A percentile compares a stretch with the other conserved stretches of the same genome.
Conservation (phyloP, 306 rosid species). For the Lathyrus oleraceus region DNA sequence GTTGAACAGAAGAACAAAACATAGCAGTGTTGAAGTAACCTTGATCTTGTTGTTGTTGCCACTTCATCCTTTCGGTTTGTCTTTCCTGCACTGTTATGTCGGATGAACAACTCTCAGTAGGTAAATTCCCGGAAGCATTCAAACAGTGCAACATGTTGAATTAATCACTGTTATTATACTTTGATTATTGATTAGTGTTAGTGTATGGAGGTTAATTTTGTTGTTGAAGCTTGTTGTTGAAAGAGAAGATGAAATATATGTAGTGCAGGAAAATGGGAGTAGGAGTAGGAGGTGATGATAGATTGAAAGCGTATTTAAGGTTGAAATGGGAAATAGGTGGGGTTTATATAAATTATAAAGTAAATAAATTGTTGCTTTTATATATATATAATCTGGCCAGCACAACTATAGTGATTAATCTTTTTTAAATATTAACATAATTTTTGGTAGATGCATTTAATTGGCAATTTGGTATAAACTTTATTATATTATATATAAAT, state of each 20-base stretch:
- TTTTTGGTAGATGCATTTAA: too few relatives aligned
- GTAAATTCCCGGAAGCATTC: conserved; percentile 33
- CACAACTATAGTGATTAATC: too few relatives aligned
- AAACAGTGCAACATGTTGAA: conserved; percentile 48
- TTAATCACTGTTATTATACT: background rate
- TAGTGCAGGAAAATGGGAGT: background rate
- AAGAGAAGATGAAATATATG: background rate
- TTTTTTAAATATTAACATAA: too few relatives aligned
- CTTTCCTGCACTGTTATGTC: conserved; percentile 54
- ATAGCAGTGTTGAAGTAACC: conserved; percentile 16
- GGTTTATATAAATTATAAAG: conserved; percentile 29
- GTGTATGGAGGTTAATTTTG: background rate
- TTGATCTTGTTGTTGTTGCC: conserved; percentile 39
- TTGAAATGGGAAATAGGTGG: conserved; percentile 2
- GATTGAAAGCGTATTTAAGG: conserved; percentile 16
- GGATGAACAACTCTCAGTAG: conserved; percentile 29
- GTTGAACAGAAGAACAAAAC: conserved; percentile 8
- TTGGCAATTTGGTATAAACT: too few relatives aligned
- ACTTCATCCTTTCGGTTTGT: conserved; percentile 47
- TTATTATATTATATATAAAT: too few relatives aligned
- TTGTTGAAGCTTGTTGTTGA: conserved; percentile 13
- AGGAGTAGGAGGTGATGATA: background rate
- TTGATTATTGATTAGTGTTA: background rate
- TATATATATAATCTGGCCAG: too few relatives aligned
- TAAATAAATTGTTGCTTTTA: background rate